Conservation (phyloP, 1,284 basidiomycete species). For the Ceratorhiza oryzae-sativae region DNA sequence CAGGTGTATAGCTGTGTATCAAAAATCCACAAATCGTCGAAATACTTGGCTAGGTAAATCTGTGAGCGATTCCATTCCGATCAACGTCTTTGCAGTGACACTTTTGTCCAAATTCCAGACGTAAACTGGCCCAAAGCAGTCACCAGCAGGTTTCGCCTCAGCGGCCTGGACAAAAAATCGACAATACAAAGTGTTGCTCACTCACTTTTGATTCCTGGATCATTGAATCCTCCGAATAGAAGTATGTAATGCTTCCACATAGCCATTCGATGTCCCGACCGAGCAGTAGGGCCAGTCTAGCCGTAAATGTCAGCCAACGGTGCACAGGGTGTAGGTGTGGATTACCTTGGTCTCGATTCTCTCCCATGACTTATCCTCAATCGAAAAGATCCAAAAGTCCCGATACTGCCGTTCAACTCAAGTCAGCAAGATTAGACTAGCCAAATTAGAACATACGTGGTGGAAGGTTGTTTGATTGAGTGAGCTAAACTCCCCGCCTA, state of each 20-base stretch:
- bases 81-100: too few species aligned
- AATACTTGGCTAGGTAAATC: slow-evolving; percentile 70
- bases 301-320: background rate
- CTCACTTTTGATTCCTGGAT: slow-evolving; percentile 78
- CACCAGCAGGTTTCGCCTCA: too few species aligned
- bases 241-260: slow-evolving; percentile 89
- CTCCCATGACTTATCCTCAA: slow-evolving; percentile 82
- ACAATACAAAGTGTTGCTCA: slow-evolving; percentile 1
- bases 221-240: slow-evolving; percentile 88
- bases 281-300: slow-evolving; percentile 29
- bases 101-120: too few species aligned
- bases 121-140: too few species aligned
- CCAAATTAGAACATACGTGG: slow-evolving; percentile 11
- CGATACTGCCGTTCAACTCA: slow-evolving; percentile 67
- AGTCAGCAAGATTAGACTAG: background rate
- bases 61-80: background rate
- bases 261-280: slow-evolving; percentile 68
- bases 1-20: slow-evolving; percentile 89
- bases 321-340: background rate
- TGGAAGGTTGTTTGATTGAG: slow-evolving; percentile 81
- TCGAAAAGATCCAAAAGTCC: slow-evolving; percentile 85
- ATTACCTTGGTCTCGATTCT: slow-evolving; percentile 85
- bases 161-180: background rate
- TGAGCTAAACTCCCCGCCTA: slow-evolving; percentile 86
- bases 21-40: slow-evolving; percentile 89